Evolutionary conservation across 371 early-diverging fungal species (phyloP).

Genomic region (Fennellomyces sp.): DNA sequence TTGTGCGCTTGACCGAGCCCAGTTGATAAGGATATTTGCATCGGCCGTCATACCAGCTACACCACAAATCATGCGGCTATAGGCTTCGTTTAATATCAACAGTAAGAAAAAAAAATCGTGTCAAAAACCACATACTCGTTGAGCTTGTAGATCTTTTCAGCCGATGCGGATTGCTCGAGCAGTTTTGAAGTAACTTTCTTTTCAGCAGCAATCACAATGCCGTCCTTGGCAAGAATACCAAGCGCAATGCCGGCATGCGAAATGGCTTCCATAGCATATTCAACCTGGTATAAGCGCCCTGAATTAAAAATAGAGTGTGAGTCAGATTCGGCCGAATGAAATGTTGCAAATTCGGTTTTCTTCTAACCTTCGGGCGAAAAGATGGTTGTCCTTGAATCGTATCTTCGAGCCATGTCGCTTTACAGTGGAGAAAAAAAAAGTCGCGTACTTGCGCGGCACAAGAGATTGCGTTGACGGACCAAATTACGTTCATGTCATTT

Average conservation of each 20-base stretch:
- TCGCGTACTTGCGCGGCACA: conserved; percentile 1
- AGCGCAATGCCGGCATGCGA: conserved; percentile 97
- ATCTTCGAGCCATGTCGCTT: conserved; percentile 84
- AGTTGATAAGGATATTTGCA: conserved; percentile 95
- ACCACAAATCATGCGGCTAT: conserved; percentile 88
- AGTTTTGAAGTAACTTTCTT: conserved; percentile 94
- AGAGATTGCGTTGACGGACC: neutral
- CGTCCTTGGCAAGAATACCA: conserved; percentile 93
- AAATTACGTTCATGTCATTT: neutral
- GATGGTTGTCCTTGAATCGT: conserved; percentile 97
- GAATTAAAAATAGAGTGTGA: conserved; percentile 1
- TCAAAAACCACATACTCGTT: conserved; percentile 72
- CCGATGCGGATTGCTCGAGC: conserved; percentile 80
- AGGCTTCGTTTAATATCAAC: conserved; percentile 5
- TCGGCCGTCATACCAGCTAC: conserved; percentile 99
- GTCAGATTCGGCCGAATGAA: no score
- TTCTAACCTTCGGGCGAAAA: conserved; percentile 96
- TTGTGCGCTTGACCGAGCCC: conserved; percentile 90
- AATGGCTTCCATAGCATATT: conserved; percentile 99
- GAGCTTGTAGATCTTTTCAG: conserved; percentile 97
- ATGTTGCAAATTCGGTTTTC: neutral
- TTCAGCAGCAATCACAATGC: conserved; percentile 97
- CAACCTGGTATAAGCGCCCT: conserved; percentile 99
- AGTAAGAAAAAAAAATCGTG: neutral
- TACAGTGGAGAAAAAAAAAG: neutral